phyloP scores from a whole-genome alignment of 176 grass and related monocot species.

The barley (Hordeum vulgare) region MorexV3_pseudomolecules_assembly NC_058522.1:430859661-430860160 shows the following conservation, averaged over 20 bases:
- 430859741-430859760: slow-evolving; percentile 48
- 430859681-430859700: slow-evolving; percentile 68
- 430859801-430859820: slow-evolving; percentile 8
- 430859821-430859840: neutral
- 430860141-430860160: neutral
- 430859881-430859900: slow-evolving; percentile 35
- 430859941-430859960: neutral
- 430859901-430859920: slow-evolving; percentile 49
- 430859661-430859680: neutral
- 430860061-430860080: neutral
- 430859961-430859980: neutral
- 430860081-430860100: neutral
- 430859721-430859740: slow-evolving; percentile 71
- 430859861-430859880: slow-evolving; percentile 32
- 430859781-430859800: neutral
- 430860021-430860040: neutral
- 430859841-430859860: slow-evolving; percentile 41
- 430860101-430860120: neutral
- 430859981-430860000: neutral
- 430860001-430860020: neutral
- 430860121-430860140: neutral
- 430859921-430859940: slow-evolving; percentile 51
- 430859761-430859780: slow-evolving; percentile 32
- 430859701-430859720: slow-evolving; percentile 76
- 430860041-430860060: neutral